Conservation (phyloP, 495 filamentous ascomycete genomes). For the Xylaria acuta region DNA sequence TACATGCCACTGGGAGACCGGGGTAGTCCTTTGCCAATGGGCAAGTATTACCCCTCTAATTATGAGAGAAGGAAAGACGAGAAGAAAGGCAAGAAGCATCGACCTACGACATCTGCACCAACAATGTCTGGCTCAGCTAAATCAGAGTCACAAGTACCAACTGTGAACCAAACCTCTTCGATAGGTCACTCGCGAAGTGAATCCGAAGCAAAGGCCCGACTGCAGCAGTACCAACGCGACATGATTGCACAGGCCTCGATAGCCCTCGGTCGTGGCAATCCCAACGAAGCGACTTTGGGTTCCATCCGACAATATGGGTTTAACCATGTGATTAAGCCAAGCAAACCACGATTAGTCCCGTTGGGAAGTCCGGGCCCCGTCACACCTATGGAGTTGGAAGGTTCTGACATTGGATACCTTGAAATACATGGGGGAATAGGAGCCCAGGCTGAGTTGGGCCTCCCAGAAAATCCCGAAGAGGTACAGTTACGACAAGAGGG, state of each 20-base stretch:
- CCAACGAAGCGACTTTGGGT: slow-evolving; percentile 35
- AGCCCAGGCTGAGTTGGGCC: slow-evolving; percentile 32
- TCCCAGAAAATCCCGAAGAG: slow-evolving; percentile 34
- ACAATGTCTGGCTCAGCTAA: slow-evolving; percentile 25
- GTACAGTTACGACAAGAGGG: slow-evolving; percentile 34
- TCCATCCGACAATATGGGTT: slow-evolving; percentile 43
- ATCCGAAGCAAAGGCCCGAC: slow-evolving; percentile 54
- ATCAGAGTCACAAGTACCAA: slow-evolving; percentile 44
- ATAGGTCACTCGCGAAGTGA: slow-evolving; percentile 42
- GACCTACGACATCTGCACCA: slow-evolving; percentile 31
- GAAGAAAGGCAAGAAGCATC: slow-evolving; percentile 30
- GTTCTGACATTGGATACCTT: slow-evolving; percentile 35
- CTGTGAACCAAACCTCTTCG: slow-evolving; percentile 27
- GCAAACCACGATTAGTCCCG: slow-evolving; percentile 69
- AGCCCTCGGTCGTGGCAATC: slow-evolving; percentile 48
- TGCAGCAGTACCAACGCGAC: slow-evolving; percentile 67
- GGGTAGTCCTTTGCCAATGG: slow-evolving; percentile 49
- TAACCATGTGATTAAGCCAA: slow-evolving; percentile 51
- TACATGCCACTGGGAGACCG: slow-evolving; percentile 49
- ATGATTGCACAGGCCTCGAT: slow-evolving; percentile 62
- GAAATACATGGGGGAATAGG: slow-evolving; percentile 27
- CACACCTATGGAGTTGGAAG: slow-evolving; percentile 76
- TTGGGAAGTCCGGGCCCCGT: slow-evolving; percentile 78
- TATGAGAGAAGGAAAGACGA: slow-evolving; percentile 49
- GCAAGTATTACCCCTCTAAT: slow-evolving; percentile 64